These are phyloP conservation scores for Pseudovirgaria hyperparasitica DNA, from an alignment of 2,329 filamentous ascomycete genomes.

Conservation along the genomic window DNA sequence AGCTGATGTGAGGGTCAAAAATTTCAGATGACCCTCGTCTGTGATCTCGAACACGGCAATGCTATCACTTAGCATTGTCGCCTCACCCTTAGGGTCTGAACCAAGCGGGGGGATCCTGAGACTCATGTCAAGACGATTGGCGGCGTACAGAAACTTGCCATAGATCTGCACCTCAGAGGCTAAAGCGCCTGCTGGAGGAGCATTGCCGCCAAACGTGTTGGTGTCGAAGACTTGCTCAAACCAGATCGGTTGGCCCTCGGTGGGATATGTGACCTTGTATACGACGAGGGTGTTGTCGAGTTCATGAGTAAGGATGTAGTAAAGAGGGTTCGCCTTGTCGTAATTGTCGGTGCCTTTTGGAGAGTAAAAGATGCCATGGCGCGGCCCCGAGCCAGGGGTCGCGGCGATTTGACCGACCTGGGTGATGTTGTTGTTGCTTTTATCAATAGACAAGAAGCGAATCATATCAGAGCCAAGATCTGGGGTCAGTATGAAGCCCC, in stretches of 20 bases:
- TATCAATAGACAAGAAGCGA: conserved; percentile 44
- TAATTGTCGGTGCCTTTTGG: conserved; percentile 7
- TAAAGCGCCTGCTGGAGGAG: conserved; percentile 18
- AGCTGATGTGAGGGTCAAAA: conserved; percentile 46
- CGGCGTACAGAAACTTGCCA: conserved; percentile 50
- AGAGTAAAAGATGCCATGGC: conserved; percentile 48
- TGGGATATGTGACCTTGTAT: conserved; percentile 42
- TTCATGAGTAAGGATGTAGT: conserved; percentile 50
- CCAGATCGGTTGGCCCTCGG: conserved; percentile 27
- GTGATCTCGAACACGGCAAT: conserved; percentile 51
- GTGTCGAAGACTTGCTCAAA: conserved; percentile 37
- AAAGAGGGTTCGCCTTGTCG: conserved; percentile 14
- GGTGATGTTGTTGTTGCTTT: conserved; percentile 29
- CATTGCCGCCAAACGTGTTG: conserved; percentile 19
- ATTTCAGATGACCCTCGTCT: conserved; percentile 41
- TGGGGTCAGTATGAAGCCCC: conserved; percentile 48
- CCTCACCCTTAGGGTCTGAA: conserved; percentile 20
- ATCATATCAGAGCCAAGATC: conserved; percentile 54
- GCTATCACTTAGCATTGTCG: conserved; percentile 37
- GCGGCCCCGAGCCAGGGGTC: conserved; percentile 46
- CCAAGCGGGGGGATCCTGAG: conserved; percentile 43
- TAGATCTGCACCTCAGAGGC: conserved; percentile 46
- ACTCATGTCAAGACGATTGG: conserved; percentile 51
- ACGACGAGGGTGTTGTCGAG: conserved; percentile 44
- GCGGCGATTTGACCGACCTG: conserved; percentile 32